Conservation (phyloP, 139 green algal species). For the Haematococcus lacustris region DNA sequence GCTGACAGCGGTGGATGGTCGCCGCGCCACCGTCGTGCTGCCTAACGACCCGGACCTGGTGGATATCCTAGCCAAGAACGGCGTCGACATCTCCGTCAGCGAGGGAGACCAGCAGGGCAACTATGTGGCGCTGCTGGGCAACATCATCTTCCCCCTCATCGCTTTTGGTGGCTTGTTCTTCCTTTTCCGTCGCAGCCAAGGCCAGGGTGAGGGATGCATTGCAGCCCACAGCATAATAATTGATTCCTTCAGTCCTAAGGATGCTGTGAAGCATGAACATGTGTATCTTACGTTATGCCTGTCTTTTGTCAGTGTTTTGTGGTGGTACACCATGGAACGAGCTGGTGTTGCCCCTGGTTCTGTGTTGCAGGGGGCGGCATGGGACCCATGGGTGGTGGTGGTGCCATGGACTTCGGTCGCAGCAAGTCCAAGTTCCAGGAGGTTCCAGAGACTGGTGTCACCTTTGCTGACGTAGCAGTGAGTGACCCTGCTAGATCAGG, state of each 20-base stretch:
- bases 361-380: conserved; percentile 46
- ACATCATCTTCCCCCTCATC: conserved; percentile 97
- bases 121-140: conserved; percentile 91
- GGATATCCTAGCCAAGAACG: conserved; percentile 78
- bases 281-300: too few species aligned
- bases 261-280: too few species aligned
- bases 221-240: background rate
- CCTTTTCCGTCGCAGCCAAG: conserved; percentile 77
- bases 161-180: conserved; percentile 98
- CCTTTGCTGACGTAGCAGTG: conserved; percentile 92
- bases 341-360: too few species aligned
- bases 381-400: conserved; percentile 38
- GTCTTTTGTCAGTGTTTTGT: conserved; percentile 1
- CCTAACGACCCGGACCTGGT: conserved; percentile 82
- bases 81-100: conserved; percentile 76
- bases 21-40: conserved; percentile 64
- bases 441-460: conserved; percentile 94
- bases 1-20: conserved; percentile 73
- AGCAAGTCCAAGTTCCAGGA: conserved; percentile 99
- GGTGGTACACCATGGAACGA: background rate
- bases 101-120: conserved; percentile 83
- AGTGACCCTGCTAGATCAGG: conserved; percentile 15
- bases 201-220: conserved; percentile 1
- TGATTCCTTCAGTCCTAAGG: background rate
- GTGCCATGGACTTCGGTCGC: conserved; percentile 97